Evolutionary conservation across 2,329 filamentous ascomycete genomes (phyloP).

Genomic region (Acrocalymma vagum): DNA sequence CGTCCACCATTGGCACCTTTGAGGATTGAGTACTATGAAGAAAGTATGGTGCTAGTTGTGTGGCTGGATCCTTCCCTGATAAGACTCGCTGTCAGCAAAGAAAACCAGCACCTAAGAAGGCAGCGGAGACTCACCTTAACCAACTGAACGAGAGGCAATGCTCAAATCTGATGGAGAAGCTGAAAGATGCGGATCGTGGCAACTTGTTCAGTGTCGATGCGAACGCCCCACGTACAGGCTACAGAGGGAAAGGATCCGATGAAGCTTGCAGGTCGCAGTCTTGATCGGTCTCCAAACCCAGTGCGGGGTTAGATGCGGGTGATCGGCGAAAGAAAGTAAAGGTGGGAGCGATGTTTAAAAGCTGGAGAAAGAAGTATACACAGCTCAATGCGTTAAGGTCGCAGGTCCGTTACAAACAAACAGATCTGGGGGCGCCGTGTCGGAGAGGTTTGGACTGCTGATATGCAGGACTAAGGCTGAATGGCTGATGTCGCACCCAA

Average conservation of each 20-base stretch:
- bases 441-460: conserved; percentile 33
- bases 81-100: conserved; percentile 31
- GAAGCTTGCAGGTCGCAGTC: conserved; percentile 28
- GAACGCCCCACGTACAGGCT: conserved; percentile 24
- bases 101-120: conserved; percentile 8
- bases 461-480: conserved; percentile 44
- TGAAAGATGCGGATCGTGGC: conserved; percentile 12
- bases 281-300: conserved; percentile 37
- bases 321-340: conserved; percentile 35
- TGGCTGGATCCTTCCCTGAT: conserved; percentile 32
- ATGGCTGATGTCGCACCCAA: conserved; percentile 43
- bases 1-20: conserved; percentile 53
- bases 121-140: conserved; percentile 24
- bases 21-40: conserved; percentile 23
- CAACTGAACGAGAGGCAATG: conserved; percentile 18
- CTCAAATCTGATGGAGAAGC: conserved; percentile 17
- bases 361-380: conserved; percentile 28
- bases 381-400: conserved; percentile 31
- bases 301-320: conserved; percentile 42
- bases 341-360: conserved; percentile 33
- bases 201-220: conserved; percentile 8
- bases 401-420: conserved; percentile 34
- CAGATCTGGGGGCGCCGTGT: conserved; percentile 27
- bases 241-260: conserved; percentile 33
- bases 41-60: conserved; percentile 25